Evolutionary conservation across 495 filamentous ascomycete genomes (phyloP), one percentile per base, ranked within the genome.

Genomic region (Lichina pygmaea): DNA sequence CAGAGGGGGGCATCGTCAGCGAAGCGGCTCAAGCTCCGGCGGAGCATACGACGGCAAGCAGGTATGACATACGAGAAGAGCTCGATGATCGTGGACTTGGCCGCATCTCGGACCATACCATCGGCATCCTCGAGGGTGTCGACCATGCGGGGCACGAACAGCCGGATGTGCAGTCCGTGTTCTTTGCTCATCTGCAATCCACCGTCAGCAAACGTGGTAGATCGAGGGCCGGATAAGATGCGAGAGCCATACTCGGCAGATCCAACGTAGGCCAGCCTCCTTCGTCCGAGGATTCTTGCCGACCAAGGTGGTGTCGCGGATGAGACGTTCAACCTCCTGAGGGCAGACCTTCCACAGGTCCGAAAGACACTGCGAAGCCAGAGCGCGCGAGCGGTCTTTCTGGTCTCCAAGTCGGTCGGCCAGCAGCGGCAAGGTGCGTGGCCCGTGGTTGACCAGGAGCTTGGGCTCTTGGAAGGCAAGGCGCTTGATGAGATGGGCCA

Each of bases 91-190:
- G 78, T 75, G 16, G 63, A 60, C 60, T 91, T 91, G 31, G 86
- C 81, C 33, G 70, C 66, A 48, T 93, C 82, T 57, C 86, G 71
- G 42, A 95, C 84, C 53, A 69, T 71, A 43, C 74, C 74, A 56
- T 93, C 89, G 7, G 86, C 77, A 59, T 93, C 83, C 58, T 95
- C 86, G 30, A 95, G 62, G 49, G 83, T 68, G 42, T 81, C 75
- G 55, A 94, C 85, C 43, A 95, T 61, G 8, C 66, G 70, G 5
- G 83, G 77, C 0, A 91, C 83, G 59, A 85, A 91, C 52, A 65
- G 61, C 42, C 81, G 75, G 60, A 94, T 92, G 43, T 75, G 71
- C 50, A 94, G 61, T 17, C 70, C 72, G 43, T 78, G 70, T 39
- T 78, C 74, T 53, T 73, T 74, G 51, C 80, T 74, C 77, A 83